Conservation (phyloP, 2,329 filamentous ascomycete genomes). For the Parastagonospora nodorum region DNA sequence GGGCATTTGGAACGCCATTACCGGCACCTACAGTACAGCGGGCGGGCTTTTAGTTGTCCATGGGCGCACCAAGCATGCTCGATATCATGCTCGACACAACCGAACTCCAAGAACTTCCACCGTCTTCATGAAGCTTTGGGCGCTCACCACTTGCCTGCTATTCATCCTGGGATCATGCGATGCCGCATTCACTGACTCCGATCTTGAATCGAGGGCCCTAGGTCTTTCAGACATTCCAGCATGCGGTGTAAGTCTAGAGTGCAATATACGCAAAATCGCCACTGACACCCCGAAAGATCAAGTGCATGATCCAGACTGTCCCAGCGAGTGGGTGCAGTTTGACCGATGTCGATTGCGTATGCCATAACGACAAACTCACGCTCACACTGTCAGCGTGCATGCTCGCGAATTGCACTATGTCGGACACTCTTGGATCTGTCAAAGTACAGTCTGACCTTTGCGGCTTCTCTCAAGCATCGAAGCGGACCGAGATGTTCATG, state of each 20-base stretch:
- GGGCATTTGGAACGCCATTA: neutral
- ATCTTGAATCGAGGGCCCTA: neutral
- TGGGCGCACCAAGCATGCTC: too few relatives aligned
- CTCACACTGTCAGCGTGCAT: conserved; percentile 22
- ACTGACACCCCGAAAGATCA: conserved; percentile 6
- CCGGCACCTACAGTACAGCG: neutral
- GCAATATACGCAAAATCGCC: neutral
- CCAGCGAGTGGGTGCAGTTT: conserved; percentile 18
- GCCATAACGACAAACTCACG: conserved; percentile 12
- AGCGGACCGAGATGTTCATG: conserved; percentile 13
- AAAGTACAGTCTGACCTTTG: conserved; percentile 27
- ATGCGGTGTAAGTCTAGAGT: conserved; percentile 12
- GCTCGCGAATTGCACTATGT: conserved; percentile 35
- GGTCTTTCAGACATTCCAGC: conserved; percentile 14
- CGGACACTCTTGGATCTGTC: conserved; percentile 19
- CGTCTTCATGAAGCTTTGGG: too few relatives aligned
- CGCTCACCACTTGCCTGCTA: too few relatives aligned
- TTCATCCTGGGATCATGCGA: neutral
- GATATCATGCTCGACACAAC: too few relatives aligned
- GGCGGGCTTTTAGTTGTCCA: neutral
- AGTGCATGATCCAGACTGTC: conserved; percentile 14
- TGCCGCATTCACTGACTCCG: neutral
- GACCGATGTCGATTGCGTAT: conserved; percentile 22
- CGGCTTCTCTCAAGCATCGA: conserved; percentile 23
- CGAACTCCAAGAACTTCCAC: too few relatives aligned